Percentiles rank a stretch among this genome's conserved stretches.
Conservation (phyloP, 352 stramenopile species). For the Stramenopiles sp. region DNA sequence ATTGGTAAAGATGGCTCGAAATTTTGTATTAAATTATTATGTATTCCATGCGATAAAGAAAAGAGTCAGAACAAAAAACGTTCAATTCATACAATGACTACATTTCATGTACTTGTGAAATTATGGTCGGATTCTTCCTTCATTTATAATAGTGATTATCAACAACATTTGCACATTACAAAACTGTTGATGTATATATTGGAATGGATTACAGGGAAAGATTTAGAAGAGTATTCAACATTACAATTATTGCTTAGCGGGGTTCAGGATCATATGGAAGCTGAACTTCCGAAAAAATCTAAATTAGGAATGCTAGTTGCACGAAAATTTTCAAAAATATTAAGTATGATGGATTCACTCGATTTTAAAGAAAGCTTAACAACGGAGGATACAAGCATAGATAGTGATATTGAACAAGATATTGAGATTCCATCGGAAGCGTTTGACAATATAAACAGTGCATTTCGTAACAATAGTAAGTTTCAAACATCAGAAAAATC, state of each 20-base stretch:
- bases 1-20: not conserved
- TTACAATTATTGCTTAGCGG: not conserved
- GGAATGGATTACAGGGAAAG: not conserved
- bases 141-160: not conserved
- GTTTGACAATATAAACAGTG: not conserved
- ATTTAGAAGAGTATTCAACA: not conserved
- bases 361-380: not conserved
- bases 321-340: not conserved
- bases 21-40: not conserved
- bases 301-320: conserved; percentile 7
- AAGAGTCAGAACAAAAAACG: not conserved
- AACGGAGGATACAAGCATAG: not conserved
- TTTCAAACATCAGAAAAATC: not conserved
- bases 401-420: not conserved
- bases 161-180: not conserved
- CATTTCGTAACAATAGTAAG: not conserved
- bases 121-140: not conserved
- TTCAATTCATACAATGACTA: not conserved
- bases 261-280: not conserved
- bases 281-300: not conserved
- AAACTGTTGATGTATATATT: not conserved
- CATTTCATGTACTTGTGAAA: not conserved
- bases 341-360: not conserved
- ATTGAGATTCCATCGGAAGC: not conserved
- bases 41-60: not conserved